Evolutionary conservation across 2,329 filamentous ascomycete genomes (phyloP).

Genomic region (Aureobasidium mangrovei): DNA sequence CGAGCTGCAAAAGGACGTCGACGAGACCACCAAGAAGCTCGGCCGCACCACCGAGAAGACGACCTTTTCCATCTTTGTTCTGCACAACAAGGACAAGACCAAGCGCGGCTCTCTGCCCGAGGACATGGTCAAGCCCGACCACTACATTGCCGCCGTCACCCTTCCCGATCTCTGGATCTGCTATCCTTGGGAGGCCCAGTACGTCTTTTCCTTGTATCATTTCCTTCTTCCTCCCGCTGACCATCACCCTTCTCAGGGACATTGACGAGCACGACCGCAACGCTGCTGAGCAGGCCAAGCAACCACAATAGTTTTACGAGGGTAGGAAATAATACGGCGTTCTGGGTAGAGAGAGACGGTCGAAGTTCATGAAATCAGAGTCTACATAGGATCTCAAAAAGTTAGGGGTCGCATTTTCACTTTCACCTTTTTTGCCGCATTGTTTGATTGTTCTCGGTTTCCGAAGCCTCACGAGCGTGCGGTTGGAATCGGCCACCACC

Average conservation of each 20-base stretch:
- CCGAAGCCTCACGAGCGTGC: too few relatives aligned
- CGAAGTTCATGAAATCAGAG: slow-evolving; percentile 1
- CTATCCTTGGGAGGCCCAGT: slow-evolving; percentile 94
- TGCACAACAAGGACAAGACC: slow-evolving; percentile 96
- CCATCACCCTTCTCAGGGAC: slow-evolving; percentile 42
- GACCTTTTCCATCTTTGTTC: slow-evolving; percentile 86
- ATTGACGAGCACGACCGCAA: slow-evolving; percentile 83
- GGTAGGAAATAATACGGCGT: slow-evolving; percentile 6
- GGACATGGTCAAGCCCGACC: slow-evolving; percentile 62
- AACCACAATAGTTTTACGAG: slow-evolving; percentile 8
- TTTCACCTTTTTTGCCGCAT: not conserved
- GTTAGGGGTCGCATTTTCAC: not conserved
- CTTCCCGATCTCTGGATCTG: slow-evolving; percentile 96
- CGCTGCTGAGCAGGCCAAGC: slow-evolving; percentile 37
- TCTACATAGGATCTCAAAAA: not conserved
- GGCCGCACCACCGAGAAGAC: slow-evolving; percentile 65
- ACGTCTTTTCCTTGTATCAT: slow-evolving; percentile 25
- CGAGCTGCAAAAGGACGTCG: slow-evolving; percentile 91
- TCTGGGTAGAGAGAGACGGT: slow-evolving; percentile 5
- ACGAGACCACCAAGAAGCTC: slow-evolving; percentile 64
- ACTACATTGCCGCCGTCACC: slow-evolving; percentile 80
- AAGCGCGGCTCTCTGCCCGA: slow-evolving; percentile 84
- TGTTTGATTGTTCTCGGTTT: not conserved
- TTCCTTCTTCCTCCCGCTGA: not conserved
- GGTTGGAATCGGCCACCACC: too few relatives aligned